Base-by-base conservation (phyloP, 805 yeast genomes). In the Zygotorulaspora danielsina region DNA sequence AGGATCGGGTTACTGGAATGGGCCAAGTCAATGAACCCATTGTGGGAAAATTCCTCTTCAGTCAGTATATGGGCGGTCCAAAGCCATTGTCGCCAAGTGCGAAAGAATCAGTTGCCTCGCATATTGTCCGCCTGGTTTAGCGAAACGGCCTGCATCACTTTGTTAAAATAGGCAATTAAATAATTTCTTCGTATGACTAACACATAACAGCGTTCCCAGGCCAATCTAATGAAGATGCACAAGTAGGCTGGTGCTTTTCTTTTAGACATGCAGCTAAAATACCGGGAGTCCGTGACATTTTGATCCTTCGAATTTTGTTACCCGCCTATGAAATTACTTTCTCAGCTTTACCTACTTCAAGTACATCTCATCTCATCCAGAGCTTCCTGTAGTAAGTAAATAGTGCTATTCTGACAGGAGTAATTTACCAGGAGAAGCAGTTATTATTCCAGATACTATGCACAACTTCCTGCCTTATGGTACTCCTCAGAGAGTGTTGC, bases 21-120 rank as follows among this genome's bases (percentile, higher is more conserved):
- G 96, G 96, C 1, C 51, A 52, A 5, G 80, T 87, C 2, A 53
- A 65, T 6, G 76, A 77, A 36, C 84, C 90, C 2, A 55, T 76
- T 12, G 70, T 88, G 4, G 72, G 84, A 1, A 75, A 78, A 45
- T 66, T 82, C n/a, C 65, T 89, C 39, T 77, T 88, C 48, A 65
- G 84, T 48, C 86, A 81, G 60, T 89, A 90, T 59, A 63, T 88
- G 50, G 74, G 84, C 48, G 90, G 85, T 2, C 69, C 57, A 6
- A 54, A 53, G 12, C 63, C 66, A 2, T 38, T 60, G 27, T 57
- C 62, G 15, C 55, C 50, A 17, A 47, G 47, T 16, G 50, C 65
- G 3, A 54, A 48, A 31, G 56, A 52, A 18, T 52, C 54, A 12
- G 53, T 52, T 6, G 53, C 48, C 2, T 38, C 48, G 10, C 55